Evolutionary conservation across 1,284 basidiomycete genomes (phyloP), one percentile per base, ranked within the genome.

Genomic region (Fistulinella staudtii): DNA sequence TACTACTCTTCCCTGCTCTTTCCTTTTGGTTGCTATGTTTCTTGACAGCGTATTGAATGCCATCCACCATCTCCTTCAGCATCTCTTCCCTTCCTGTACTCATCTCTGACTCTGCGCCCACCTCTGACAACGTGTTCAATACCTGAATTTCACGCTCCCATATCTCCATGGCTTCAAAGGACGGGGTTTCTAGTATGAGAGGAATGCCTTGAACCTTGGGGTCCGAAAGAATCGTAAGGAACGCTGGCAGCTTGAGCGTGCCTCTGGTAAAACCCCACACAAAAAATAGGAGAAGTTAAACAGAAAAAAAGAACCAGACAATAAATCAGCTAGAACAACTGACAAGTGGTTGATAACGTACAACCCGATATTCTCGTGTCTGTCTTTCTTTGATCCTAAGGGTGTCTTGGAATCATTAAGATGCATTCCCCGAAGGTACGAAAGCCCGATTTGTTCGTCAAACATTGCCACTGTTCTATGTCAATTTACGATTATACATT

Each of bases 311-410:
- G 8, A 9, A 25, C 20, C 14, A 27, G n/a, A 2, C 25, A 15
- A 24, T 9, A 3, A 22, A 31, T 51, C 29, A 41, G n/a, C 13
- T 6, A n/a, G 6, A 17, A 29, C 6, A 10, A 33, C 14, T 3
- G 11, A n/a, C n/a, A 8, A 17, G 3, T 18, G 17, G 18, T n/a
- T 1, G 14, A 40, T 4, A 20, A 44, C 56, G 54, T 55, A 88
- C 83, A 87, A 61, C 13, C 89, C 91, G 34, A 93, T 82, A 52
- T 92, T 93, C 61, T 89, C 83, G 57, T 93, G 90, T 23, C 88
- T 66, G 59, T 93, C 91, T 52, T 80, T 81, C 55, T 78, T 81
- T 18, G 80, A 82, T 1, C 73, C 77, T 6, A 82, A 70, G 1
- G 67, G 69, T 13, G 72, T 74, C 58, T 89, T 89, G 4, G 85